These are phyloP conservation scores for Rosa persica DNA, from an alignment of 306 rosid genomes.

Conservation along the genomic window DNA sequence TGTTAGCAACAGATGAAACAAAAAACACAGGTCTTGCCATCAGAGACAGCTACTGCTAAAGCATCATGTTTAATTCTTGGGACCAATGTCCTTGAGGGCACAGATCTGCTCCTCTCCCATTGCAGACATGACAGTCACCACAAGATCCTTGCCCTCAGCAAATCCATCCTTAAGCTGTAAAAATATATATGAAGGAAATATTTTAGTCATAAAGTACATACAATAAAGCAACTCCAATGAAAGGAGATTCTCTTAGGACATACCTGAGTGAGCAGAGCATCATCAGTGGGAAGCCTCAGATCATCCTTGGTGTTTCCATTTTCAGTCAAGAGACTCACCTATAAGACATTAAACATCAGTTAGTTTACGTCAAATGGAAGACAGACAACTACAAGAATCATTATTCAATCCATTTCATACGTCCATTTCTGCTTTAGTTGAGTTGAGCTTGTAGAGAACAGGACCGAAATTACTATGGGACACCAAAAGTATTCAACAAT, in stretches of 20 bases:
- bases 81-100: conserved; percentile 72
- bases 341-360: conserved; percentile 15
- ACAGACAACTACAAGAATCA: background rate
- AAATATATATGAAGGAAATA: background rate
- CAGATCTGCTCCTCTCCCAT: conserved; percentile 82
- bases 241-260: background rate
- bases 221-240: background rate
- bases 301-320: conserved; percentile 81
- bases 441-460: background rate
- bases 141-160: conserved; percentile 74
- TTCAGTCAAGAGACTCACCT: conserved; percentile 73
- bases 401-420: background rate
- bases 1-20: conserved; percentile 23
- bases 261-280: conserved; percentile 58
- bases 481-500: background rate
- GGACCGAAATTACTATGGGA: background rate
- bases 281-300: conserved; percentile 77
- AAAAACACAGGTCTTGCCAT: conserved; percentile 19
- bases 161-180: conserved; percentile 66
- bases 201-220: background rate
- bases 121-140: conserved; percentile 72
- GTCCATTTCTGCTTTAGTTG: background rate
- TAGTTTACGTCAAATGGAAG: conserved; percentile 12
- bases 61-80: conserved; percentile 50
- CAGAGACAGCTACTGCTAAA: conserved; percentile 39